Evolutionary conservation across 805 yeast species (phyloP).

Genomic region (Wickerhamomyces alni): DNA sequence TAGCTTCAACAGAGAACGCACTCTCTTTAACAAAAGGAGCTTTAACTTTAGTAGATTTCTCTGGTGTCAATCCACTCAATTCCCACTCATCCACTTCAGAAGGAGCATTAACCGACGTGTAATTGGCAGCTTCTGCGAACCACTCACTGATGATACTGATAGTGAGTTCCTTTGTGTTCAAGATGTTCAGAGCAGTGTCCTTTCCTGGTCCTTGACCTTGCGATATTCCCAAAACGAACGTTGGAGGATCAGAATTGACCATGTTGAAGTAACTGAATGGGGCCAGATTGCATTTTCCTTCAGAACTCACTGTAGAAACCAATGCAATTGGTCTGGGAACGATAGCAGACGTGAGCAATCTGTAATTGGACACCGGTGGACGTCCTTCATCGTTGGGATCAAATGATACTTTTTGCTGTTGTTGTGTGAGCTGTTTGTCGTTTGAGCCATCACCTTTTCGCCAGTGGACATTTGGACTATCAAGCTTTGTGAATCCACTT

Average conservation of each 20-base stretch:
- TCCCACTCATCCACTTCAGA: constrained; percentile 48
- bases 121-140: constrained; percentile 61
- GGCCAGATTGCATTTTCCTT: constrained; percentile 45
- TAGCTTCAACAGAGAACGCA: constrained; percentile 54
- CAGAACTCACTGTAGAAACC: constrained; percentile 38
- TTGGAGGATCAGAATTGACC: constrained; percentile 50
- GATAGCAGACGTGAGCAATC: constrained; percentile 43
- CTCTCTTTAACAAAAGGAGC: constrained; percentile 57
- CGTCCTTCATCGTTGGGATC: constrained; percentile 34
- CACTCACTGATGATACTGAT: constrained; percentile 56
- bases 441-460: not conserved
- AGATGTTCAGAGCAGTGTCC: constrained; percentile 43
- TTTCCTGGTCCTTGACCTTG: constrained; percentile 31
- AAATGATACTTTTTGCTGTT: constrained; percentile 14
- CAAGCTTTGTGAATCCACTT: not conserved
- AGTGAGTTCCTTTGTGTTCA: constrained; percentile 47
- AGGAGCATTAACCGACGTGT: constrained; percentile 41
- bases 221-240: constrained; percentile 46
- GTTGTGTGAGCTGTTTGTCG: not conserved
- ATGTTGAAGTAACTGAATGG: constrained; percentile 55
- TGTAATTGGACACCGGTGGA: constrained; percentile 33
- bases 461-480: not conserved
- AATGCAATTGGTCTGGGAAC: constrained; percentile 60
- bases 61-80: constrained; percentile 45
- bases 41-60: constrained; percentile 37